Conservation (phyloP, 345 rosid species). For the Gossypium longicalyx region DNA sequence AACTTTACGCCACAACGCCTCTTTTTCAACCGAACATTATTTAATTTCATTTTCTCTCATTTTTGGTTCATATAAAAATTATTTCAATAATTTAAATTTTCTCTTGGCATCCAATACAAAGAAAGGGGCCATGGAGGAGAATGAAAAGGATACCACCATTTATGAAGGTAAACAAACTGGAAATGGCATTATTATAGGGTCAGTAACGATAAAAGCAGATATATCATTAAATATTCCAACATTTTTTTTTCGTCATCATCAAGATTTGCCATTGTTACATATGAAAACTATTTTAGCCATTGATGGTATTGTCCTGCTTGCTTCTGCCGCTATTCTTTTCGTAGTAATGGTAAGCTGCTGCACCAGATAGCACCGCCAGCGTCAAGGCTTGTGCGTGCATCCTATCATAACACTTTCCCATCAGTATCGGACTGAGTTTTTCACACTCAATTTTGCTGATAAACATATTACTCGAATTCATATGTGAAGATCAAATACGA, state of each 20-base stretch:
- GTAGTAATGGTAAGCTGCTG: slow-evolving; percentile 59
- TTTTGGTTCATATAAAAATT: no score
- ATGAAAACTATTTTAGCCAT: not conserved
- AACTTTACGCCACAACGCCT: no score
- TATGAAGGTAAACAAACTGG: not conserved
- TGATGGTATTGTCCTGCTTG: slow-evolving; percentile 12
- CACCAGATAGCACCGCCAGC: slow-evolving; percentile 62
- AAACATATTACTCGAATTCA: no score
- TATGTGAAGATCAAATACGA: no score
- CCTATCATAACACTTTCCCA: slow-evolving; percentile 22
- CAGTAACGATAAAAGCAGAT: not conserved
- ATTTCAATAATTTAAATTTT: no score
- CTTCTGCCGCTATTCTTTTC: slow-evolving; percentile 28
- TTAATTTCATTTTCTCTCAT: no score
- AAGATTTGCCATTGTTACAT: not conserved
- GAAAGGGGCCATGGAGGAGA: no score
- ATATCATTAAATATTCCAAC: not conserved
- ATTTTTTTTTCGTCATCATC: not conserved
- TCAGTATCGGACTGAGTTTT: not conserved
- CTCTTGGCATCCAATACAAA: no score
- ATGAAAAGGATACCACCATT: not conserved
- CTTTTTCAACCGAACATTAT: no score
- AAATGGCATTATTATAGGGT: not conserved
- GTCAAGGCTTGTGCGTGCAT: slow-evolving; percentile 78
- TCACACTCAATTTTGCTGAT: no score